phyloP scores from a whole-genome alignment of 1,284 basidiomycete species.

The Erythrobasidium hasegawianum region DNA sequence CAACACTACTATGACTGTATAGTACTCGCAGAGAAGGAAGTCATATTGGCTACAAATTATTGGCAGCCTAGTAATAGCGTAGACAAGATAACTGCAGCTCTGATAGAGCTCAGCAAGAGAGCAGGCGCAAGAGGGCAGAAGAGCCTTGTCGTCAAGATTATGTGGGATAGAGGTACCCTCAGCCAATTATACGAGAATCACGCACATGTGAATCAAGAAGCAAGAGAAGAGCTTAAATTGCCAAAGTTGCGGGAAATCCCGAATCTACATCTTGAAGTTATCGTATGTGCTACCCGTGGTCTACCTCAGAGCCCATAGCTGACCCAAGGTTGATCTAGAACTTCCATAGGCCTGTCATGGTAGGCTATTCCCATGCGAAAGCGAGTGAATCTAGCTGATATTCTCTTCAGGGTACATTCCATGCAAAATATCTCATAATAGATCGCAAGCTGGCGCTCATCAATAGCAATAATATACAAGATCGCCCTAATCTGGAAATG shows the following conservation, averaged over 20 bases:
- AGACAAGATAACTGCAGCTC: conserved; percentile 22
- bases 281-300: too few relatives aligned
- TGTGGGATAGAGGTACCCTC: conserved; percentile 34
- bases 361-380: too few relatives aligned
- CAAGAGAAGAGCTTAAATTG: conserved; percentile 59
- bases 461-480: conserved; percentile 53
- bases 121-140: conserved; percentile 36
- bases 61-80: conserved; percentile 33
- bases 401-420: conserved; percentile 66
- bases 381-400: too few relatives aligned
- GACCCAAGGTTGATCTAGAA: conserved; percentile 48
- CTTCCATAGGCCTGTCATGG: conserved; percentile 56
- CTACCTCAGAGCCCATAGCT: too few relatives aligned
- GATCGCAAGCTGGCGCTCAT: conserved; percentile 68
- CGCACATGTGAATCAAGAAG: conserved; percentile 55
- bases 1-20: conserved; percentile 57
- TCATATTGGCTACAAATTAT: conserved; percentile 62
- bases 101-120: conserved; percentile 21
- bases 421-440: conserved; percentile 70
- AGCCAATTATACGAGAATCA: conserved; percentile 57
- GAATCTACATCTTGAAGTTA: conserved; percentile 61
- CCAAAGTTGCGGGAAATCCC: conserved; percentile 60
- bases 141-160: conserved; percentile 17
- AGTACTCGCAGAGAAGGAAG: conserved; percentile 57
- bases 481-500: conserved; percentile 65